These are phyloP conservation scores for Vaccinium corymbosum DNA, from an alignment of 148 eudicot species.

Conservation along the genomic window DNA sequence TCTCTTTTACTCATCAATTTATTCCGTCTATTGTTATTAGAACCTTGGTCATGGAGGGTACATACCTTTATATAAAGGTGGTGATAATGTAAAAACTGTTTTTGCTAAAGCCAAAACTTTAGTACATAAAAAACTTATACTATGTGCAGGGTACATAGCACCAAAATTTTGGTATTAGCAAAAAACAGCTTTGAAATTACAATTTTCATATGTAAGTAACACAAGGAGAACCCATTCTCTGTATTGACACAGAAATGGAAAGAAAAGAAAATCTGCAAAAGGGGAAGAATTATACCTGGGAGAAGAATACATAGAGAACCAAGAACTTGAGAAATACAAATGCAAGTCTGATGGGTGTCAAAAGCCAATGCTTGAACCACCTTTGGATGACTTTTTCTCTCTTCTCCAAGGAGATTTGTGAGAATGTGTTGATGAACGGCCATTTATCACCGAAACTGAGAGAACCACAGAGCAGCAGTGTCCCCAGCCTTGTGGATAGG, in stretches of 20 bases:
- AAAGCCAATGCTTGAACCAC: slow-evolving; percentile 43
- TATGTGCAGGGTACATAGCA: too few relatives aligned
- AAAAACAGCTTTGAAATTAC: too few relatives aligned
- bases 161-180: too few relatives aligned
- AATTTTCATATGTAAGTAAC: not conserved
- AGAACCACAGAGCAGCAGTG: slow-evolving; percentile 53
- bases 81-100: too few relatives aligned
- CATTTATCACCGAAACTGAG: slow-evolving; percentile 42
- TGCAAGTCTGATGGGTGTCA: slow-evolving; percentile 53
- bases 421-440: slow-evolving; percentile 62
- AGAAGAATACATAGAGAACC: slow-evolving; percentile 48
- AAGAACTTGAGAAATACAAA: slow-evolving; percentile 55
- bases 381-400: slow-evolving; percentile 55
- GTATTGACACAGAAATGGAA: not conserved
- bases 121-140: too few relatives aligned
- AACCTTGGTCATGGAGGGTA: not conserved
- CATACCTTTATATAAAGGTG: not conserved
- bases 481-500: slow-evolving; percentile 63
- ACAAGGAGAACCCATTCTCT: not conserved
- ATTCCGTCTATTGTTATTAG: not conserved
- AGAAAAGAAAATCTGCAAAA: not conserved
- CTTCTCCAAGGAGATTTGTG: slow-evolving; percentile 35
- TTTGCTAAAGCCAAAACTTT: too few relatives aligned
- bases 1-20: not conserved
- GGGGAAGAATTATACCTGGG: slow-evolving; percentile 37